Percentiles rank a stretch among this genome's conserved stretches.
Conservation (phyloP, 768 basidiomycete genomes). For the Suillus decipiens region DNA sequence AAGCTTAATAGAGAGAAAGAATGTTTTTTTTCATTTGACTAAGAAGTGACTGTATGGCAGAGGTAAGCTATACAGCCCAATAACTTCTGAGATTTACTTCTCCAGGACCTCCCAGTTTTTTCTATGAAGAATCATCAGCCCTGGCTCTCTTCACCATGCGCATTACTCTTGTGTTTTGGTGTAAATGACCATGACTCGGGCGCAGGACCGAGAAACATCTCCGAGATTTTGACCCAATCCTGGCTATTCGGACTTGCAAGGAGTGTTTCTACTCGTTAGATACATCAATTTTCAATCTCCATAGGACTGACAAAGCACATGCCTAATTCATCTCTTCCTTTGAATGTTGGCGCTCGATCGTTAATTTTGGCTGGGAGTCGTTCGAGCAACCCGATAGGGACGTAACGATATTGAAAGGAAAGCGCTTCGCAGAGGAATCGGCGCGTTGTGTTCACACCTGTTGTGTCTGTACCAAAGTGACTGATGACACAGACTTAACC, state of each 20-base stretch:
- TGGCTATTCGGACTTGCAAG: slow-evolving; percentile 75
- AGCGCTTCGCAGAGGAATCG: slow-evolving; percentile 94
- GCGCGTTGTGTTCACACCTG: slow-evolving; percentile 88
- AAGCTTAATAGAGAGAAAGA: neutral
- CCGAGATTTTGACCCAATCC: slow-evolving; percentile 92
- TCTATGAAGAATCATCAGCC: slow-evolving; percentile 37
- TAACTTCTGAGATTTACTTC: neutral
- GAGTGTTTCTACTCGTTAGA: slow-evolving; percentile 65
- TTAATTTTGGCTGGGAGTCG: slow-evolving; percentile 79
- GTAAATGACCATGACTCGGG: slow-evolving; percentile 84
- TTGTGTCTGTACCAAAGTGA: slow-evolving; percentile 85
- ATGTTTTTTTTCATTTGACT: neutral
- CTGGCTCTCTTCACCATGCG: slow-evolving; percentile 64
- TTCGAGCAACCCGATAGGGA: slow-evolving; percentile 93
- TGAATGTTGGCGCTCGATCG: slow-evolving; percentile 86
- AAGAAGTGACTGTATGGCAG: neutral
- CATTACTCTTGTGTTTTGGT: slow-evolving; percentile 95
- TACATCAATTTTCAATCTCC: slow-evolving; percentile 6
- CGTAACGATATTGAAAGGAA: slow-evolving; percentile 95
- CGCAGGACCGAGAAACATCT: slow-evolving; percentile 91
- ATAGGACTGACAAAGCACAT: slow-evolving; percentile 25
- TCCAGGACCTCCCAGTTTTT: neutral
- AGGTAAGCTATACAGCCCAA: neutral
- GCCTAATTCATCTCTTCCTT: slow-evolving; percentile 89
- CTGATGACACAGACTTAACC: slow-evolving; percentile 33